These are phyloP conservation scores for Chlamydomonas asymmetrica DNA, from an alignment of 139 green algal genomes.

Conservation along the genomic window DNA sequence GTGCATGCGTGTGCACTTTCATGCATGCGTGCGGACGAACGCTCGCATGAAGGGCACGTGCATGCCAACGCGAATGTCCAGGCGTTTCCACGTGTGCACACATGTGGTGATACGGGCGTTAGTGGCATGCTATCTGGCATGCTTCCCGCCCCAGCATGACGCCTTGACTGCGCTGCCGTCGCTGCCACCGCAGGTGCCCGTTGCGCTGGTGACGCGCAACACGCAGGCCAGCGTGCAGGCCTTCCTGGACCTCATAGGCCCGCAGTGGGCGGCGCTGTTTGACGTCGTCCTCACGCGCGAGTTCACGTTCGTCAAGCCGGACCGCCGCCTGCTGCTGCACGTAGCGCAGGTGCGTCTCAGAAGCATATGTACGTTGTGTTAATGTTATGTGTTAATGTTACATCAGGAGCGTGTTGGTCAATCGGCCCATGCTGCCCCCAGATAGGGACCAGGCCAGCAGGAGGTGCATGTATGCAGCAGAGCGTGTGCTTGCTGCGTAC, in stretches of 20 bases:
- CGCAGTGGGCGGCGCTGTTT: constrained; percentile 60
- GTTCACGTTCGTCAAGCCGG: constrained; percentile 71
- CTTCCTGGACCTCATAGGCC: constrained; percentile 68
- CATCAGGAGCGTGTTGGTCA: no score
- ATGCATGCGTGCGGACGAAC: no score
- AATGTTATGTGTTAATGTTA: neutral
- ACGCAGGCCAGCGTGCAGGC: constrained; percentile 54
- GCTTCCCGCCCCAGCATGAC: no score
- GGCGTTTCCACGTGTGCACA: no score
- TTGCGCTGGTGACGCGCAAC: constrained; percentile 76
- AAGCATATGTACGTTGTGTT: neutral
- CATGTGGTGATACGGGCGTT: no score
- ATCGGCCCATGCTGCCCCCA: no score
- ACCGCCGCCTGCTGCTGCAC: constrained; percentile 64
- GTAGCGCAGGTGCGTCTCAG: constrained; percentile 51
- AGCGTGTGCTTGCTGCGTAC: neutral
- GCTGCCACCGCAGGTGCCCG: constrained; percentile 38
- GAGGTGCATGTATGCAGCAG: neutral
- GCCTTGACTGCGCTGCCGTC: no score
- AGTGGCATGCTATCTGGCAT: no score
- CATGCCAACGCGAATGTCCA: no score
- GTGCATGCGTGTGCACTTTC: no score
- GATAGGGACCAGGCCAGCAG: no score
- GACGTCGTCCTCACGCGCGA: constrained; percentile 65
- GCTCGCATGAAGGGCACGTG: no score